Base-by-base conservation (phyloP, 345 rosid genomes). In the Linum lewisii region DNA sequence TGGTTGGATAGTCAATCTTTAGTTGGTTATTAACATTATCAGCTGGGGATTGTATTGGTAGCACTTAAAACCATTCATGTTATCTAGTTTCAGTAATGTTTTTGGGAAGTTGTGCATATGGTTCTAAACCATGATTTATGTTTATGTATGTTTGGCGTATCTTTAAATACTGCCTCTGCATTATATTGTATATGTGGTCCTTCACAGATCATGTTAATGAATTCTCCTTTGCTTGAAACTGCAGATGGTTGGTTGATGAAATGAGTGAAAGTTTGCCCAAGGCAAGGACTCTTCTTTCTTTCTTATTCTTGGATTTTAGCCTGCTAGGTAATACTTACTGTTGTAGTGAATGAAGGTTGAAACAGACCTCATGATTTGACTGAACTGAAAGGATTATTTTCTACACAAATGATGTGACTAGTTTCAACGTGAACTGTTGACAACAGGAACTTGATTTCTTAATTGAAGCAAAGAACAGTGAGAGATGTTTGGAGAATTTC, bases 181-280 rank as follows among this genome's bases (percentile, higher is more conserved):
- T 32, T 24, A 21, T 32, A 29, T 21, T 50, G 21, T 54, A 34
- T 42, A 22, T 53, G 10, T 62, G 58, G 34, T 62, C 32, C 58
- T 34, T 54, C 51, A 24, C 58, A 19, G 51, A 61, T 57, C 44
- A 21, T 60, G 49, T 69, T 64, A 37, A 65, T 59, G 71, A 69
- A 69, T 59, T 54, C 59, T 76, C 70, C 63, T 66, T 69, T 64
- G 57, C 63, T 82, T 68, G 38, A 61, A 63, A 44, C 21, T 68
- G 75, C 79, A 85, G 97, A 82, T 93, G 99, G 97, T 72, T 93
- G 80, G 69, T 87, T 61, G 97, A 79, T 56, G 99, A 93, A 82
- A 84, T 93, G 65, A 62, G 70, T 66, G 97, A 93, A 75, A 87
- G 95, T 74, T 51, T 93, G 73, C 97, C 95, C 57, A 87, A 87